These are phyloP conservation scores for Stemphylium beticola DNA, from an alignment of 2,329 filamentous ascomycete genomes.

Conservation along the genomic window DNA sequence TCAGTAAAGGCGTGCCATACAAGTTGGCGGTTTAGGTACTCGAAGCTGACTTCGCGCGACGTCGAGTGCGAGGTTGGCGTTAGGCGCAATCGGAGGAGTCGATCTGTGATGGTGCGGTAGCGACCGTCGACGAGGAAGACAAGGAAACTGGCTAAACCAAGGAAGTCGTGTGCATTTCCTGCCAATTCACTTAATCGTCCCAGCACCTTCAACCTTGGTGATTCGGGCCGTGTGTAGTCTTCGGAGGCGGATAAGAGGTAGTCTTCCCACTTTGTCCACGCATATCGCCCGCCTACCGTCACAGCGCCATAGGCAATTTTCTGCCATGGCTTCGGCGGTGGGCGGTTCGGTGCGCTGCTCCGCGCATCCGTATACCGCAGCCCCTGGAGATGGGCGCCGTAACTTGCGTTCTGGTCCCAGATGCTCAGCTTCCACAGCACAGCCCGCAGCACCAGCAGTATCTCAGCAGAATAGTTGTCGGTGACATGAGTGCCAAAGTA, in stretches of 20 bases:
- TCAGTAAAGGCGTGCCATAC: conserved; percentile 99
- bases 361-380: conserved; percentile 88
- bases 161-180: conserved; percentile 78
- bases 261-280: conserved; percentile 90
- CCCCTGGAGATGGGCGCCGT: conserved; percentile 91
- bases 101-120: conserved; percentile 89
- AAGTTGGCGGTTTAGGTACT: conserved; percentile 95
- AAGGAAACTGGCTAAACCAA: conserved; percentile 83
- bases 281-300: conserved; percentile 86
- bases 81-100: conserved; percentile 81
- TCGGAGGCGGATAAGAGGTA: conserved; percentile 80
- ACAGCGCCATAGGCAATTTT: conserved; percentile 83
- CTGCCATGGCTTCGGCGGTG: conserved; percentile 78
- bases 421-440: conserved; percentile 92
- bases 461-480: conserved; percentile 88
- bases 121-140: conserved; percentile 89
- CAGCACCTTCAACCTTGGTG: conserved; percentile 61
- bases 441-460: conserved; percentile 75
- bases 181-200: conserved; percentile 71
- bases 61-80: conserved; percentile 83
- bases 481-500: conserved; percentile 79
- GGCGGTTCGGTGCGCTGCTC: conserved; percentile 57
- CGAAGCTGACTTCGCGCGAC: conserved; percentile 90
- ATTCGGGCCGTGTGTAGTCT: conserved; percentile 66
- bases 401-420: conserved; percentile 95